Evolutionary conservation across 345 rosid species (phyloP), one percentile per base, ranked within the genome.

Genomic region (Barbarea vulgaris): DNA sequence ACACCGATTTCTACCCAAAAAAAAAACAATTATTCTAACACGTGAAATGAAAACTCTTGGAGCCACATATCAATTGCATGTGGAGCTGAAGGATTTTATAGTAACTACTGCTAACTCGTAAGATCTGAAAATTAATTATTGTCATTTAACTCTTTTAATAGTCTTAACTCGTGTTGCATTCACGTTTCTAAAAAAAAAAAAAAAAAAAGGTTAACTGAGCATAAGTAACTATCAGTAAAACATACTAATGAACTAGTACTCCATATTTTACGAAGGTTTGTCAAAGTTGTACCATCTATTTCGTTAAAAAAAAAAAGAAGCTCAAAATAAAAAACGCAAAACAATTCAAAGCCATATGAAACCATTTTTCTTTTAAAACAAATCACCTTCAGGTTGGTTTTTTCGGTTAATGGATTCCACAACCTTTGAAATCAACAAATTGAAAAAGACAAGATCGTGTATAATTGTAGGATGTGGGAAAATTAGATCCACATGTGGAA

Each of bases 401-500:
- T 9, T 22, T 4, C n/a, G 27, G 6, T 19, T 18, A 64, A 42
- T 42, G 34, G 13, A 64, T 55, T 57, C 9, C 13, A 18, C 53
- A 65, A 11, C 7, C 2, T 57, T 57, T 14, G 24, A 13, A 31
- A 22, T 52, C 63, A 9, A 63, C 22, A 31, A 68, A 42, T 15
- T 37, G 64, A 60, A 58, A 65, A 77, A 65, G 73, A 58, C 73
- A 58, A 65, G 77, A 78, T 72, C 69, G 58, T 59, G 62, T 12
- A 59, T 66, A 42, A 48, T 71, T 65, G 48, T 57, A 41, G 25
- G 69, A 59, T 65, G 68, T 77, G 57, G 81, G 62, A 22, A 56
- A 57, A 28, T 76, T 28, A 50, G 63, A 65, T 72, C 81, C 81
- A 78, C 77, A 66, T 66, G 73, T 66, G 66, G 48, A 63, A 14